Base-by-base conservation (phyloP, 495 filamentous ascomycete species). In the Astrocystis sublimbata region DNA sequence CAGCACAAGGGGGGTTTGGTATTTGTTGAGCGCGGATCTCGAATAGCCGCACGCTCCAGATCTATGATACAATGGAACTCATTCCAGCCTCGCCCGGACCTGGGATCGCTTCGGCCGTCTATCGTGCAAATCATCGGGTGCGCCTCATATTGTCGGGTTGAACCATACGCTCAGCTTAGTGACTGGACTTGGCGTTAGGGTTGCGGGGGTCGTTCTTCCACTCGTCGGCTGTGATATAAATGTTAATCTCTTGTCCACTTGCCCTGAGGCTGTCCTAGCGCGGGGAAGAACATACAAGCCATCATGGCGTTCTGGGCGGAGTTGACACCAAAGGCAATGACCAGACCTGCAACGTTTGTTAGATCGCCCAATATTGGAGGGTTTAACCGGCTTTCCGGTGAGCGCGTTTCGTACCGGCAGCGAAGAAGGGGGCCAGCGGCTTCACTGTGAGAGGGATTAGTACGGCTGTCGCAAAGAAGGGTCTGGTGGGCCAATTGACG, bases 151-250 rank as follows among this genome's bases (percentile, higher is more conserved):
- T 15, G 30, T 61, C 38, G 58, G 42, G 35, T 17, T 61, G 38
- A 38, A 19, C 26, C 26, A 30, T 12, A 50, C 23, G 24, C 12
- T 30, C 36, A 42, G 62, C 51, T 66, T 75, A 77, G 69, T 77
- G 71, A 46, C 75, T 64, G 26, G 71, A 67, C 83, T 88, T 89
- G 40, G 79, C 76, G 72, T 85, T 81, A 68, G 88, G 90, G 85
- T 96, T 96, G 74, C 93, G 85, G 65, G 93, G 93, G 81, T 98
- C 93, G 83, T 94, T 93, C 87, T 90, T 93, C 87, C 83, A 96
- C 75, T 98, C 90, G 61, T 88, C 90, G 79, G 85, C 93, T 98
- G 71, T 66, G 41, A 23, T 38, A 33, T 51, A n/a, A 45, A 24
- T 43, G 69, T 73, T 50, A 78, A 73, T 62, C 62, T 52, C 40